A percentile compares a stretch with the other conserved stretches of the same genome.
Evolutionary conservation across 2,329 filamentous ascomycete genomes (phyloP).

Genomic region (Fusarium torreyae): DNA sequence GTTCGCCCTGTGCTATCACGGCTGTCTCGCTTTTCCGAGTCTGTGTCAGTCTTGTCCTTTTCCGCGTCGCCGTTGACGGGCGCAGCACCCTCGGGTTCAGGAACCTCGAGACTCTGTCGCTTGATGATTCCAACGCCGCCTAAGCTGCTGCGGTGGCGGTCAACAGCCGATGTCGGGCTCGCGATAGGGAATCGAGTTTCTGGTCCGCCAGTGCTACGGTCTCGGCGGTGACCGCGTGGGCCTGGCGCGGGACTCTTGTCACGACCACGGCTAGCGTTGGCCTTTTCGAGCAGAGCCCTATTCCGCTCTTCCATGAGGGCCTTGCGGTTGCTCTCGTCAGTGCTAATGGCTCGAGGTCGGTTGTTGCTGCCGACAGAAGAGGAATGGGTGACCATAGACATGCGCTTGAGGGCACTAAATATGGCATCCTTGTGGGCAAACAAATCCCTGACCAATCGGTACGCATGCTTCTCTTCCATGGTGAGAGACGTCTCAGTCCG

Average conservation of each 20-base stretch:
- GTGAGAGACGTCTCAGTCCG: conserved; percentile 90
- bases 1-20: conserved; percentile 73
- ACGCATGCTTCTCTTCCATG: conserved; percentile 94
- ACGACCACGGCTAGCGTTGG: conserved; percentile 75
- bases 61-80: conserved; percentile 60
- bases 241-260: conserved; percentile 80
- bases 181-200: conserved; percentile 90
- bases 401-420: conserved; percentile 95
- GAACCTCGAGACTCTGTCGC: conserved; percentile 85
- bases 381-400: conserved; percentile 79
- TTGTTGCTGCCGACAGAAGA: conserved; percentile 66
- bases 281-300: conserved; percentile 81
- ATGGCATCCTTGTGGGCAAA: conserved; percentile 96
- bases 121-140: conserved; percentile 63
- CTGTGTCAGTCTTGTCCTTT: conserved; percentile 48
- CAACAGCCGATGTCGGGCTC: conserved; percentile 70
- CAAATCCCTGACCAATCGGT: conserved; percentile 90
- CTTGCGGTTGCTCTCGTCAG: conserved; percentile 94
- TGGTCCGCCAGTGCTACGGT: conserved; percentile 80
- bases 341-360: conserved; percentile 89
- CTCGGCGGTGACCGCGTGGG: conserved; percentile 77
- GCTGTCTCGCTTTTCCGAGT: conserved; percentile 74
- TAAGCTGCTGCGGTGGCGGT: conserved; percentile 66
- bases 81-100: conserved; percentile 68
- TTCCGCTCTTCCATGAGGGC: conserved; percentile 95